Base-by-base conservation (phyloP, 331 rosid species). In the Malus hybrid region DNA sequence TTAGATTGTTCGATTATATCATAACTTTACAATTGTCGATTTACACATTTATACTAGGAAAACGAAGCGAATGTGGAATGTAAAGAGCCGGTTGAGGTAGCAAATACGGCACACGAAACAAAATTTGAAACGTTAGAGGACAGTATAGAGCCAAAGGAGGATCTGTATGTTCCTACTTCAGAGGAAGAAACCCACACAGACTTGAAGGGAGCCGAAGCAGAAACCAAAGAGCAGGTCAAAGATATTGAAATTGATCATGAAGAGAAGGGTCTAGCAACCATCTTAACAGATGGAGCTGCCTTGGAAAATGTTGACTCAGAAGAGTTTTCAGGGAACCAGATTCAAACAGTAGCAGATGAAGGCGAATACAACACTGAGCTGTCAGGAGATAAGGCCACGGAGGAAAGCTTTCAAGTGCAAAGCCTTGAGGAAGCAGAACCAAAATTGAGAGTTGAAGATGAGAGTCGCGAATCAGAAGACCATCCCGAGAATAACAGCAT, bases 91-190 rank as follows among this genome's bases (percentile, higher is more conserved):
- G 59, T 16, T 64, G 82, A 65, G 69, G 71, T 15, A 56, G 46
- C 70, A 31, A 7, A 77, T 64, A 69, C 57, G 67, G 61, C 7
- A 22, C 48, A 61, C 56, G 64, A 71, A 83, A 32, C 62, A 66
- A 36, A 65, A 57, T 65, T 39, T 13, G 71, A 65, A n/a, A 70
- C 56, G 59, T 63, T 60, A 28, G 78, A 80, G 70, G 76, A 69
- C 44, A 39, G 19, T 20, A 29, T n/a, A 55, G 66, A 69, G 62
- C 67, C 75, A 34, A 69, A 70, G 5, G 64, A 57, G 24, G 69
- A 55, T 24, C 66, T 24, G 20, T 24, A 2, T 16, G 50, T 55
- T 75, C 70, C 54, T 48, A 62, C 10, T 59, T 20, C 29, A 29
- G 78, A 79, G 64, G 77, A 65, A 78, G 20, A 74, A 39, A 48